Conservation (phyloP, 2,329 filamentous ascomycete species). For the Triangularia verruculosa region DNA sequence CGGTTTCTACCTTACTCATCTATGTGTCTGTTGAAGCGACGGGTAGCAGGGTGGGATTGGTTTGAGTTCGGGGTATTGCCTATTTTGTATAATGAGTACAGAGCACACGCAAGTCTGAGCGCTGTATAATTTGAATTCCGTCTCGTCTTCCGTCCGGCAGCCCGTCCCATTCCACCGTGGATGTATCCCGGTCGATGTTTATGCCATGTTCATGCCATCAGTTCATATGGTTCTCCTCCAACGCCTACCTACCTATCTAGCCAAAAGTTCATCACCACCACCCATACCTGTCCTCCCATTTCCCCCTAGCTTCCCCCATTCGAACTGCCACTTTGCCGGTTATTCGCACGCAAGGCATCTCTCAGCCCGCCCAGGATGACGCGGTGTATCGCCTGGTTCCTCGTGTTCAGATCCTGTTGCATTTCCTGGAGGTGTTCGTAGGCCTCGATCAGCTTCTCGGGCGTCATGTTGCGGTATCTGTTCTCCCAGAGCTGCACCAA, state of each 20-base stretch:
- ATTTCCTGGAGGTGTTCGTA: conserved; percentile 16
- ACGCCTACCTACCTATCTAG: too few relatives aligned
- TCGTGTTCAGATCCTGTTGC: conserved; percentile 20
- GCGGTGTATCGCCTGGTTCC: conserved; percentile 20
- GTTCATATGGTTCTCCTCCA: too few relatives aligned
- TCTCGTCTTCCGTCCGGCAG: neutral
- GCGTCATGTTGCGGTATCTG: conserved; percentile 13
- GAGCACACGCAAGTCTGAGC: neutral
- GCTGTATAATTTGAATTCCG: neutral
- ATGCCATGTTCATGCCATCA: neutral
- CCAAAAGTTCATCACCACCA: too few relatives aligned
- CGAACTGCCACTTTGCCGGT: neutral
- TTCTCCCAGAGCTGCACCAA: conserved; percentile 14
- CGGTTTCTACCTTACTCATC: neutral
- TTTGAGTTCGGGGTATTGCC: neutral
- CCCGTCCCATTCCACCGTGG: neutral
- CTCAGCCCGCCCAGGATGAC: conserved; percentile 7
- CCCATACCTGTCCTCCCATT: neutral
- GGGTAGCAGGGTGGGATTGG: neutral
- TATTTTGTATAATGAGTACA: neutral
- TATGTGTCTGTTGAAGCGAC: neutral
- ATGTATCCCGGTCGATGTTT: neutral
- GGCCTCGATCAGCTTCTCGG: neutral
- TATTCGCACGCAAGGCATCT: neutral
- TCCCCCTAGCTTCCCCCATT: neutral